These are phyloP conservation scores for Blastomyces percursus DNA, from an alignment of 2,329 filamentous ascomycete species.

Conservation along the genomic window DNA sequence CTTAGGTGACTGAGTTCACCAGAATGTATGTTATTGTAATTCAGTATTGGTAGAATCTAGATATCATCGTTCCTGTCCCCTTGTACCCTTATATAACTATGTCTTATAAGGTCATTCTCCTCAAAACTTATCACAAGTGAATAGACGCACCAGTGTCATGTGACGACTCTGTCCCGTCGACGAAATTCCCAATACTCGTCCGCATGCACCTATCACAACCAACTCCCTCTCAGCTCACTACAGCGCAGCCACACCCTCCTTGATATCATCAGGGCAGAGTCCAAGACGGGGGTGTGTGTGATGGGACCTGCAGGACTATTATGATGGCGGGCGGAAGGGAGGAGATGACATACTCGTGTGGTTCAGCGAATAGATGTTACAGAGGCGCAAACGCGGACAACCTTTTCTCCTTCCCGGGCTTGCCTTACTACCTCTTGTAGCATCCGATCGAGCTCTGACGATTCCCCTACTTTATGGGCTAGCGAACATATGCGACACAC, in stretches of 20 bases:
- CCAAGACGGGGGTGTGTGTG: background rate
- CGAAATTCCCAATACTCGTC: background rate
- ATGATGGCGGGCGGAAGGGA: background rate
- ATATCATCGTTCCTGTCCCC: background rate
- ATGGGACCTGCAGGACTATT: slow-evolving; percentile 2
- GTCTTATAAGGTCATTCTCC: background rate
- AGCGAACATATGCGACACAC: background rate
- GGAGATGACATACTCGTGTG: background rate
- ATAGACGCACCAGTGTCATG: background rate
- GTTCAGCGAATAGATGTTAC: background rate
- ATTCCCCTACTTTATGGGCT: background rate
- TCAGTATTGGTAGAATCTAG: background rate
- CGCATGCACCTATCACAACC: slow-evolving; percentile 2
- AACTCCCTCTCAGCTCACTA: background rate
- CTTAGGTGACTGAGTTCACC: no score
- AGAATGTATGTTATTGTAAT: background rate
- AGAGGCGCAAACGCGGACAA: background rate
- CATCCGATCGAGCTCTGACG: background rate
- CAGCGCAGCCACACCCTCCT: background rate
- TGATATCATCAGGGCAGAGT: background rate
- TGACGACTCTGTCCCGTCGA: background rate
- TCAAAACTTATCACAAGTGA: background rate
- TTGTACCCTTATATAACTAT: background rate
- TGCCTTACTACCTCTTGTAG: background rate
- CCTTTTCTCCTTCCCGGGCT: background rate